Percentiles rank a stretch among this genome's conserved stretches.
Conservation (phyloP, 805 yeast genomes). For the Diddensiella santjacobensis region DNA sequence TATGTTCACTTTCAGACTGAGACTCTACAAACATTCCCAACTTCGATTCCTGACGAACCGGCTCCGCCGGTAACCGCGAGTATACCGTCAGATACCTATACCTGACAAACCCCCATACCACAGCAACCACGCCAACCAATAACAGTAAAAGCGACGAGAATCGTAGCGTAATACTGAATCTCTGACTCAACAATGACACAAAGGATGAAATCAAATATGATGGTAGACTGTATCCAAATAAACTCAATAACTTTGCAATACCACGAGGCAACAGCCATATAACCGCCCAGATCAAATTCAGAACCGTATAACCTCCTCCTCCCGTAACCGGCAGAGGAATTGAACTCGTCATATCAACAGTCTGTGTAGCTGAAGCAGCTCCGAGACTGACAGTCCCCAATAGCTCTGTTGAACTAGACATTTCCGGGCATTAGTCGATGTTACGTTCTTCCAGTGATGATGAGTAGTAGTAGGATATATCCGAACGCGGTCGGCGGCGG, state of each 20-base stretch:
- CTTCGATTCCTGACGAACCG: slow-evolving; percentile 42
- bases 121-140: slow-evolving; percentile 30
- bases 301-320: background rate
- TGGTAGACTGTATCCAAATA: slow-evolving; percentile 24
- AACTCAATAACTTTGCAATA: background rate
- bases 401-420: background rate
- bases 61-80: slow-evolving; percentile 50
- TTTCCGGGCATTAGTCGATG: too few species aligned
- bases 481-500: too few species aligned
- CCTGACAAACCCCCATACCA: slow-evolving; percentile 49
- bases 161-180: slow-evolving; percentile 49
- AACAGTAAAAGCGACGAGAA: slow-evolving; percentile 23
- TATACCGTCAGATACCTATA: slow-evolving; percentile 62
- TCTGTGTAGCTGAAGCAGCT: background rate
- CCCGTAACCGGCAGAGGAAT: background rate
- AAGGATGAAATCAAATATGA: slow-evolving; percentile 22
- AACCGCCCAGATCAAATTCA: background rate
- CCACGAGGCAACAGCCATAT: background rate
- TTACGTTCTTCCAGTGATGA: too few species aligned
- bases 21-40: slow-evolving; percentile 45
- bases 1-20: slow-evolving; percentile 33
- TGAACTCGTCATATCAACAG: background rate
- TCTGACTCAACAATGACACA: slow-evolving; percentile 37
- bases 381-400: background rate
- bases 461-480: too few species aligned